Evolutionary conservation across 306 rosid genomes (phyloP), one percentile per base, ranked within the genome.

Genomic region (Lupinus albus): DNA sequence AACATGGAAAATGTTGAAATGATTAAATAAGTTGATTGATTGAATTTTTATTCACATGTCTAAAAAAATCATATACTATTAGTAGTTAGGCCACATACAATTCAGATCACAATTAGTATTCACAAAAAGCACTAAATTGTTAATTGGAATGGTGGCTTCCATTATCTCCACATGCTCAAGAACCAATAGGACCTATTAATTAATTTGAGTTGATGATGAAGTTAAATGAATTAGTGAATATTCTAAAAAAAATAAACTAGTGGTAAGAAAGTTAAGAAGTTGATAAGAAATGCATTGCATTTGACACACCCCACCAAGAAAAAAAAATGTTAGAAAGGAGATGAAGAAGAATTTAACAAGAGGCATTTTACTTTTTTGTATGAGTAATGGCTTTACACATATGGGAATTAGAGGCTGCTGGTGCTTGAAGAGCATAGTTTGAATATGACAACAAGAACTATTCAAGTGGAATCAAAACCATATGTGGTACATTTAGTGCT

Each of bases 111-210:
- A 46, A 74, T 20, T 20, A 18, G 54, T 12, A 47, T 35, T 55
- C 16, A 56, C 15, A 16, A 45, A 36, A 36, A 58, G 73, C 36
- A 20, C 28, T 36, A 25, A 20, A 47, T 67, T 33, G 13, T 41
- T 45, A 75, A 76, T 68, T 59, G 64, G 68, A 4, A 47, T 39
- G 68, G 61, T 68, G 64, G 68, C 8, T 57, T 57, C 42, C 79
- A 75, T 74, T 67, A 57, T 61, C 60, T 72, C 71, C 71, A 45
- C 28, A 52, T 52, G 61, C 55, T 72, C 54, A 21, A 66, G 66
- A 64, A 61, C 48, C 58, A 59, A 41, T 30, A 30, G 44, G 57
- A 14, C 10, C 38, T 17, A 46, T 28, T 13, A 44, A 41, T 51
- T 56, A 28, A 9, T 47, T 21, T 68, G 59, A 39, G 42, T 50